A percentile compares a stretch with the other conserved stretches of the same genome.
Evolutionary conservation across 805 yeast species (phyloP).

Genomic region (Schwanniomyces polymorphus): DNA sequence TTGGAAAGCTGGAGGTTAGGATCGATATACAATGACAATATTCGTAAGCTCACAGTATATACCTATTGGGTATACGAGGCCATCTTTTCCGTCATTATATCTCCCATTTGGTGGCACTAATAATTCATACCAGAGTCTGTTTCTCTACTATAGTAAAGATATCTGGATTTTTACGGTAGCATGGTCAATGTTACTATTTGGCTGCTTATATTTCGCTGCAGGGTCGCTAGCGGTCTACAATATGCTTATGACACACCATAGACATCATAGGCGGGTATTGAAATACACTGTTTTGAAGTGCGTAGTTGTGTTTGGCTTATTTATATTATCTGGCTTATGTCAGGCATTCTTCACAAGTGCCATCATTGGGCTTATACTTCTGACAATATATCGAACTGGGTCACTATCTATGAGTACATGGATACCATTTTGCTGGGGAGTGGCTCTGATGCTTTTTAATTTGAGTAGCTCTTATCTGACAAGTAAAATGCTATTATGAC

Average conservation of each 20-base stretch:
- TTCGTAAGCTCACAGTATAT: conserved; percentile 45
- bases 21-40: conserved; percentile 17
- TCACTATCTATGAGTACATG: conserved; percentile 88
- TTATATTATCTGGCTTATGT: conserved; percentile 53
- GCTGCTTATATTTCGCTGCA: conserved; percentile 60
- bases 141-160: conserved; percentile 67
- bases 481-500: conserved; percentile 25
- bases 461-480: conserved; percentile 67
- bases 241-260: conserved; percentile 18
- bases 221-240: conserved; percentile 55
- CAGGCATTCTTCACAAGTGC: conserved; percentile 77
- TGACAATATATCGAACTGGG: conserved; percentile 78
- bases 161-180: conserved; percentile 80
- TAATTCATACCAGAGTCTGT: conserved; percentile 46
- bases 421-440: conserved; percentile 86
- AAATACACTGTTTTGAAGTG: conserved; percentile 3
- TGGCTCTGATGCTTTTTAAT: conserved; percentile 65
- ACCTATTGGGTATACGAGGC: conserved; percentile 82
- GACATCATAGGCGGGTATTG: conserved; percentile 11
- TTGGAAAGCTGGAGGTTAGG: neutral
- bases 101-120: conserved; percentile 59
- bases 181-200: conserved; percentile 77
- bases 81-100: conserved; percentile 75
- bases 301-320: conserved; percentile 42
- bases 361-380: conserved; percentile 70